A percentile compares a stretch with the other conserved stretches of the same genome.
These are phyloP conservation scores for Suhomyces tanzawaensis DNA, from an alignment of 805 yeast genomes.

Conservation along the genomic window DNA sequence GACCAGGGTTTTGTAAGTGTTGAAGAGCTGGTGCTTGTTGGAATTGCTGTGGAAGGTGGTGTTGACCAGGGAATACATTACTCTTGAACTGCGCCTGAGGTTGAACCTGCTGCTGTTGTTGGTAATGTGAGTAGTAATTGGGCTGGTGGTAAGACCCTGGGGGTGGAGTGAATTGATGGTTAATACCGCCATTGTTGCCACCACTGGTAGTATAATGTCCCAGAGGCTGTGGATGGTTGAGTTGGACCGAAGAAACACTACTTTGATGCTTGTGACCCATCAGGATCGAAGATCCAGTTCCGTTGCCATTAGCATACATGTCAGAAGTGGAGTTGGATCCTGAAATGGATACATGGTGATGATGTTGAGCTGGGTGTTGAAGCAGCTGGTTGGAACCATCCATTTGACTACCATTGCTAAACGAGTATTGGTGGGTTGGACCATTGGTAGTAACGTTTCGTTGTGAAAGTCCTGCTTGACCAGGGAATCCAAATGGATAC, in stretches of 20 bases:
- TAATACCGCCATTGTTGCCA: not conserved
- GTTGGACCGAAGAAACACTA: slow-evolving; percentile 8
- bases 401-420: slow-evolving; percentile 2
- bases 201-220: slow-evolving; percentile 7
- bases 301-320: slow-evolving; percentile 2
- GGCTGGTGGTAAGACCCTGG: not conserved
- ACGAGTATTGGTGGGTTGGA: slow-evolving; percentile 3
- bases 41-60: not conserved
- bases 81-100: not conserved
- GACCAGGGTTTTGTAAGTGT: not conserved
- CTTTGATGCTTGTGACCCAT: slow-evolving; percentile 5
- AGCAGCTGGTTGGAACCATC: not conserved
- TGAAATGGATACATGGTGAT: slow-evolving; percentile 4
- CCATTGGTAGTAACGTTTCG: not conserved
- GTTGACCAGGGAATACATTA: not conserved
- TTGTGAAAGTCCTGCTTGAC: not conserved
- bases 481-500: slow-evolving; percentile 10
- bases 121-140: not conserved
- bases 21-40: slow-evolving; percentile 1
- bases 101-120: slow-evolving; percentile 1
- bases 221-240: slow-evolving; percentile 6
- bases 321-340: slow-evolving; percentile 1
- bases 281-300: not conserved
- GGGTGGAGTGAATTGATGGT: slow-evolving; percentile 1
- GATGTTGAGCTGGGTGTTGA: not conserved